Conservation (phyloP, 345 rosid genomes). For the Populus simonii region DNA sequence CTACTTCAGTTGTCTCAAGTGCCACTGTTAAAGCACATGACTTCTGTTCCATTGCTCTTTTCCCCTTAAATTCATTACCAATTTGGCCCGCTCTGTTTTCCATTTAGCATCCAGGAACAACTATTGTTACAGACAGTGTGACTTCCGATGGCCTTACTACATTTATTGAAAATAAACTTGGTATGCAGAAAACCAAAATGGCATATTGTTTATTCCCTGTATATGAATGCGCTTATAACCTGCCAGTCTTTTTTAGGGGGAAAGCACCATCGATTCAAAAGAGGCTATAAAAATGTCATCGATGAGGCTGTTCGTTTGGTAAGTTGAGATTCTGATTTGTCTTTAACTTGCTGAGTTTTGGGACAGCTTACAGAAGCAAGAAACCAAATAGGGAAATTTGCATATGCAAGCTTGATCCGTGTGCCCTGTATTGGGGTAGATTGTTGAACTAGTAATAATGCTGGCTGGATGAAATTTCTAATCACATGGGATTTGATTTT, state of each 20-base stretch:
- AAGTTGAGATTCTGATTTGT: slow-evolving; percentile 21
- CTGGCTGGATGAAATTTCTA: background rate
- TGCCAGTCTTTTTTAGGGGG: slow-evolving; percentile 52
- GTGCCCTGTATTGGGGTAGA: background rate
- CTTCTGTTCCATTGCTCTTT: background rate
- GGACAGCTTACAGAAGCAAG: background rate
- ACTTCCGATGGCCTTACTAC: slow-evolving; percentile 93
- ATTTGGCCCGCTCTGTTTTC: background rate
- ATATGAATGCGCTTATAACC: slow-evolving; percentile 10
- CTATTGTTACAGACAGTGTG: slow-evolving; percentile 95
- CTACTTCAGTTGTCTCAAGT: slow-evolving; percentile 11
- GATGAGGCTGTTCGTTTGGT: slow-evolving; percentile 97
- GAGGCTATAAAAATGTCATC: slow-evolving; percentile 96
- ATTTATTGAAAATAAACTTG: slow-evolving; percentile 86
- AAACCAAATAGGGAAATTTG: background rate
- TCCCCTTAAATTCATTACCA: background rate
- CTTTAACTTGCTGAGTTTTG: background rate
- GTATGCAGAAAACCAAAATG: slow-evolving; percentile 38
- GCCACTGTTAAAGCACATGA: background rate
- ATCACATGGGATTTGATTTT: background rate
- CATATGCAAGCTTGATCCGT: background rate
- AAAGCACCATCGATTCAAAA: slow-evolving; percentile 90
- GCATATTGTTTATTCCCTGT: background rate
- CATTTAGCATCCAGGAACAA: slow-evolving; percentile 87
- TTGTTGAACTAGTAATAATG: background rate